Base-by-base conservation (phyloP, 2,329 filamentous ascomycete species). In the Aspergillus latus region DNA sequence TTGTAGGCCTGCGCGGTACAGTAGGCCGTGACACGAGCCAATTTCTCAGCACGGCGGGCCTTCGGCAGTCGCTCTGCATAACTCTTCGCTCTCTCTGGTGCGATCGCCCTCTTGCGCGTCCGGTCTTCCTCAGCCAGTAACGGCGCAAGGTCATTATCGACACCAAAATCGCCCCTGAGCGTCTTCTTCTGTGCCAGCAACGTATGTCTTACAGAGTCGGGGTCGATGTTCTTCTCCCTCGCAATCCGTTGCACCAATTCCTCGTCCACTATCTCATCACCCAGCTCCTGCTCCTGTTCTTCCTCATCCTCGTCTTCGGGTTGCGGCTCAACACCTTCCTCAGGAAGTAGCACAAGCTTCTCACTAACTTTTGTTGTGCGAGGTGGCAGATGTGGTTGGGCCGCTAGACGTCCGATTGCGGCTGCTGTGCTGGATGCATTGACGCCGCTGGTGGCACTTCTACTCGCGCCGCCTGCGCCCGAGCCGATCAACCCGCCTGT, bases 1-100 rank as follows among this genome's bases (percentile, higher is more conserved):
- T 93, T 96, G 77, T 92, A 97, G 6, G 89, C 90, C 73, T 97
- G 90, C 0, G 94, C 93, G 0, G 92, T 97, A 73, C 93, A 97
- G 74, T 97, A 99, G 9, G 94, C 94, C 56, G 94, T 99, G 53
- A 97, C 84, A 59, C 94, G 84, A 32, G 93, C 88, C 58, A 99
- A 79, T 74, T 94, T 94, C 65, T 96, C 90, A 10, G 90, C 88
- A 54, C 94, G 82, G 69, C 93, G 86, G 21, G 88, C 83, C 75
- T 99, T 99, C 44, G 94, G 91, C 59, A 97, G 75, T 48, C 94
- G 84, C 76, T 99, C 94, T 5, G 94, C 94, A 74, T 96, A 96
- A 69, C 89, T 96, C 79, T 96, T 97, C 52, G 92, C 81, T 53
- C 77, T 78, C 52, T 80, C 78, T 80, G 84, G 54, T 5, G 67